phyloP scores from a whole-genome alignment of 768 basidiomycete genomes.

The Xanthoconium purpureum region DNA sequence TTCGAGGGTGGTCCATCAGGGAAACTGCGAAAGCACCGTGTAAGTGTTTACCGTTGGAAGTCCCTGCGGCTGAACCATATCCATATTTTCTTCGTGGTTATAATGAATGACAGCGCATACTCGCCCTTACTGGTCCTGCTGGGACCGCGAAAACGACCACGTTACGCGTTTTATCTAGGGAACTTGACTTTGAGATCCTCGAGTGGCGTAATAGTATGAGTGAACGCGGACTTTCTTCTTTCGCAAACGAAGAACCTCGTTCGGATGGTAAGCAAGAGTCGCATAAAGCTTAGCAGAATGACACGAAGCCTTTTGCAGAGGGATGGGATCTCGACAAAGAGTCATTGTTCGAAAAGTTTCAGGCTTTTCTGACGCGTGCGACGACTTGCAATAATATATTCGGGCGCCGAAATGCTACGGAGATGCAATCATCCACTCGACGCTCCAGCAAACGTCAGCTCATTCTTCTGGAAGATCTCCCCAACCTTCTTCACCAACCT shows the following conservation, averaged over 20 bases:
- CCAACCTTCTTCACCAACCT: constrained; percentile 76
- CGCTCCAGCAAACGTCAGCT: constrained; percentile 44
- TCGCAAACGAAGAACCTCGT: constrained; percentile 18
- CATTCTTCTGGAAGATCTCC: constrained; percentile 85
- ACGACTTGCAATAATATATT: constrained; percentile 58
- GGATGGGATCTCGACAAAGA: constrained; percentile 11
- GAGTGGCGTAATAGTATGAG: constrained; percentile 81
- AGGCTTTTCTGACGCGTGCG: constrained; percentile 70
- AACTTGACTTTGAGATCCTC: constrained; percentile 74
- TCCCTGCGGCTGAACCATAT: not conserved
- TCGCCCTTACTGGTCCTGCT: constrained; percentile 83
- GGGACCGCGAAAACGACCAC: constrained; percentile 91
- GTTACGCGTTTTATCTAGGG: constrained; percentile 66
- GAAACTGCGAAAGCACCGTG: constrained; percentile 69
- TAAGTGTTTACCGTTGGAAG: constrained; percentile 34
- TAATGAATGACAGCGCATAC: constrained; percentile 56
- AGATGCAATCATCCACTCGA: not conserved
- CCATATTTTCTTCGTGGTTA: too few relatives aligned
- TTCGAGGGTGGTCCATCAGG: constrained; percentile 64
- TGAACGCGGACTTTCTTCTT: constrained; percentile 36
- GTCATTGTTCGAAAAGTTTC: constrained; percentile 62
- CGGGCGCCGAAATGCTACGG: constrained; percentile 2
- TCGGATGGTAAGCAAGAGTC: constrained; percentile 5
- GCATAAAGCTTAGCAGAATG: not conserved
- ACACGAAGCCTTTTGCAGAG: constrained; percentile 6